These are phyloP conservation scores for Effrenium voratum DNA, from an alignment of 73 alveolate genomes.

Conservation along the genomic window DNA sequence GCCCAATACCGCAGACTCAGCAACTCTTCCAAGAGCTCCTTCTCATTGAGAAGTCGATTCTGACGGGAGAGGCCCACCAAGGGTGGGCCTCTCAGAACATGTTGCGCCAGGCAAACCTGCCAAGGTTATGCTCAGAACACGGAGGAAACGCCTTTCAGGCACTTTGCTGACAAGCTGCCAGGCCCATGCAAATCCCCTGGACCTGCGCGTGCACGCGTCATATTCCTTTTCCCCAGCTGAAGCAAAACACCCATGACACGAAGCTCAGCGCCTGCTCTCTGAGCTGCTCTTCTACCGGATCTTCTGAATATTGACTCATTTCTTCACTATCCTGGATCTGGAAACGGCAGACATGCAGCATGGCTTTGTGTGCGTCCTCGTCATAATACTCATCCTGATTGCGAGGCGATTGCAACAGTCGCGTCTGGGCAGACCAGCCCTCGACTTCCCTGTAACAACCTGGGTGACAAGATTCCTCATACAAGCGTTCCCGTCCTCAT, in stretches of 20 bases:
- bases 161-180: conserved; percentile 11
- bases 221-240: not conserved
- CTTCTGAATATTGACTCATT: conserved; percentile 63
- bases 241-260: not conserved
- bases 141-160: too few relatives aligned
- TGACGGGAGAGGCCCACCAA: conserved; percentile 71
- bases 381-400: too few relatives aligned
- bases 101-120: conserved; percentile 80
- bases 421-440: too few relatives aligned
- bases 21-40: conserved; percentile 73
- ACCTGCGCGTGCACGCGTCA: not conserved
- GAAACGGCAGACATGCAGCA: not conserved
- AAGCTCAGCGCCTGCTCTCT: conserved; percentile 33
- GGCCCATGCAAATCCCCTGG: conserved; percentile 79
- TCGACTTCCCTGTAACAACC: too few relatives aligned
- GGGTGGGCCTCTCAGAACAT: conserved; percentile 77
- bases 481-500: too few relatives aligned
- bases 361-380: not conserved
- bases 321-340: not conserved
- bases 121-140: too few relatives aligned
- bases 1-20: conserved; percentile 61
- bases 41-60: conserved; percentile 79
- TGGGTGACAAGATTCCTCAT: too few relatives aligned
- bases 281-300: conserved; percentile 67
- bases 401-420: too few relatives aligned